Base-by-base conservation (phyloP, 2,329 filamentous ascomycete genomes). In the Cladophialophora chaetospira region DNA sequence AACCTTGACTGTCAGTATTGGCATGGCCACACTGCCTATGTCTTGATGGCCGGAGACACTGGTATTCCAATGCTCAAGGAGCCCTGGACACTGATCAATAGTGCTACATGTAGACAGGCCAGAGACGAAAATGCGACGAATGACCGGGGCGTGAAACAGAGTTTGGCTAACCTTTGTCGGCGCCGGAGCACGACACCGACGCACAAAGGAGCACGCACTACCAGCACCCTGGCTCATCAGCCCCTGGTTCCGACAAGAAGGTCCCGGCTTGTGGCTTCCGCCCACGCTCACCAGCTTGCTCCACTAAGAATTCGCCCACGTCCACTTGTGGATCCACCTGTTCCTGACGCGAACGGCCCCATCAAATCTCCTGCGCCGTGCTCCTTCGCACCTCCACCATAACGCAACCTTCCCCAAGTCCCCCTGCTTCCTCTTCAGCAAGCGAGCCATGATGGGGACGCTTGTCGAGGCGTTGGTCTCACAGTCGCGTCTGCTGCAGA, bases 321-420 rank as follows among this genome's bases (percentile, higher is more conserved):
- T 57, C 31, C 36, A 40, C 46, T 31, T 38, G 23, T 23, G 35
- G 25, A 48, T 55, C 54, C 50, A 55, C 57, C 57, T 51, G 60
- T 60, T 57, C 60, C 57, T 60, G 57, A 55, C 51, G 47, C 47
- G 25, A 49, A 57, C 36, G 28, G 31, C 38, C 45, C 60, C 60
- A 60, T 62, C 60, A 62, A 62, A 62, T 62, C 60, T 62, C 60
- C 47, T 61, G 35, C 47, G 49, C 47, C 53, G n/a, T 55, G 56
- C 57, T 62, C 60, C 60, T 63, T 60, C 60, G 51, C 54, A 57
- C 56, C 50, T 62, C 53, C 56, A 57, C 53, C 21, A 47, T 40
- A 57, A 48, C 53, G 44, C 40, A 43, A 47, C 36, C 57, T 36
- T 45, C 52, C 46, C 44, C 42, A 53, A 48, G 9, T 45, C 50